phyloP scores from a whole-genome alignment of 2,329 filamentous ascomycete species.

The Cytospora paraplurivora region DNA sequence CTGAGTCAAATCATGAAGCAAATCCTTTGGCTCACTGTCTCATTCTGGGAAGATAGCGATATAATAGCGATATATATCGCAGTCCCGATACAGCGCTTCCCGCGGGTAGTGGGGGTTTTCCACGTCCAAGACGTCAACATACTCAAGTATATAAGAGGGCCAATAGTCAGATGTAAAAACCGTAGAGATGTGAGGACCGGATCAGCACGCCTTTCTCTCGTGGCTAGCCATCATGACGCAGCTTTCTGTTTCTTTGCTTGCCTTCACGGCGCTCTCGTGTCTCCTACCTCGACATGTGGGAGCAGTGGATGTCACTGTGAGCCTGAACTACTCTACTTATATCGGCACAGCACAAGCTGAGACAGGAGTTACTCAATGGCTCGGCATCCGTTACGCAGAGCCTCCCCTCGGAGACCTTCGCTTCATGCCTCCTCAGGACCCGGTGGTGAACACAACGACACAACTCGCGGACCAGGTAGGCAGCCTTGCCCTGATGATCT shows the following conservation, averaged over 20 bases:
- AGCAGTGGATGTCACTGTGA: slow-evolving; percentile 21
- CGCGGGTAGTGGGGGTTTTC: background rate
- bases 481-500: slow-evolving; percentile 30
- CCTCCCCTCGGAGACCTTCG: slow-evolving; percentile 65
- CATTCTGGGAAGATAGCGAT: background rate
- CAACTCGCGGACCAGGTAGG: slow-evolving; percentile 56
- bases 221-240: slow-evolving; percentile 1
- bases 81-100: slow-evolving; percentile 14
- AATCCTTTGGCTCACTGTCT: background rate
- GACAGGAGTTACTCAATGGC: slow-evolving; percentile 38
- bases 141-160: background rate
- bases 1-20: slow-evolving; percentile 1
- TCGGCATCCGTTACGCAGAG: slow-evolving; percentile 73
- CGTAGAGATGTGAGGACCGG: background rate
- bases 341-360: slow-evolving; percentile 23
- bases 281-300: slow-evolving; percentile 3
- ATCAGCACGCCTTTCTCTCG: background rate
- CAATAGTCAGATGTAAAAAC: background rate
- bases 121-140: slow-evolving; percentile 1
- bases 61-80: background rate
- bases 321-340: slow-evolving; percentile 27
- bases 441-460: slow-evolving; percentile 46
- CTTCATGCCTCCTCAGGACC: slow-evolving; percentile 68
- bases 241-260: slow-evolving; percentile 4
- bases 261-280: slow-evolving; percentile 5